Conservation (phyloP, 73 alveolate species). For the Diophrys appendiculata region DNA sequence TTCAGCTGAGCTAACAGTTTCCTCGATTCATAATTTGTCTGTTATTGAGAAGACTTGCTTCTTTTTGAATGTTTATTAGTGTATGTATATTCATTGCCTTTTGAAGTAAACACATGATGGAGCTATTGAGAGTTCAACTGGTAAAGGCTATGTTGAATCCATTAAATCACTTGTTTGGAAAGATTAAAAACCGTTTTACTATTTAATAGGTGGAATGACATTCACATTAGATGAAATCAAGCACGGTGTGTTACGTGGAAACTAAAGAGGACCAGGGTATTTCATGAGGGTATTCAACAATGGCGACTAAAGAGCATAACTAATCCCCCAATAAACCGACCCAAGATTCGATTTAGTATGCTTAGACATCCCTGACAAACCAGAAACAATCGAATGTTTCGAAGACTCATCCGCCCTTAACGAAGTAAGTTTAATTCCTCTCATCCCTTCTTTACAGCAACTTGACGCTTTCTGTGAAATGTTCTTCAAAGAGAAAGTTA, state of each 20-base stretch:
- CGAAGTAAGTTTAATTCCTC: not conserved
- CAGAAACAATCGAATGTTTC: not conserved
- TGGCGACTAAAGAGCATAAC: conserved; percentile 13
- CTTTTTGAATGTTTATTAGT: conserved; percentile 65
- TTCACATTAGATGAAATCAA: conserved; percentile 39
- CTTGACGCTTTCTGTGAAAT: conserved; percentile 40
- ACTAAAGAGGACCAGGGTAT: conserved; percentile 17
- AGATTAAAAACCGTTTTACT: conserved; percentile 9
- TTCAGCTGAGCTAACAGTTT: conserved; percentile 40
- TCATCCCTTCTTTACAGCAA: not conserved
- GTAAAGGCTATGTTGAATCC: not conserved
- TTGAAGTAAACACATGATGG: conserved; percentile 47
- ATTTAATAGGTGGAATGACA: conserved; percentile 16
- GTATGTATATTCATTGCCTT: conserved; percentile 66
- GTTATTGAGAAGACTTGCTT: conserved; percentile 54
- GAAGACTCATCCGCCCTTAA: conserved; percentile 12
- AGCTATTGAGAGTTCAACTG: conserved; percentile 7
- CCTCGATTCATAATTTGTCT: conserved; percentile 27
- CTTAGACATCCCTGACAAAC: conserved; percentile 28
- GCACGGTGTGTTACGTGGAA: conserved; percentile 32
- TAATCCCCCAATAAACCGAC: conserved; percentile 5
- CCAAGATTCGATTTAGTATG: conserved; percentile 15
- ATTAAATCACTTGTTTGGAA: not conserved
- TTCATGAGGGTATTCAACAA: conserved; percentile 12
- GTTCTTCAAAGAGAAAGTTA: conserved; percentile 56